Base-by-base conservation (phyloP, 129 eudicot species). In the Ambrosia artemisiifolia region DNA sequence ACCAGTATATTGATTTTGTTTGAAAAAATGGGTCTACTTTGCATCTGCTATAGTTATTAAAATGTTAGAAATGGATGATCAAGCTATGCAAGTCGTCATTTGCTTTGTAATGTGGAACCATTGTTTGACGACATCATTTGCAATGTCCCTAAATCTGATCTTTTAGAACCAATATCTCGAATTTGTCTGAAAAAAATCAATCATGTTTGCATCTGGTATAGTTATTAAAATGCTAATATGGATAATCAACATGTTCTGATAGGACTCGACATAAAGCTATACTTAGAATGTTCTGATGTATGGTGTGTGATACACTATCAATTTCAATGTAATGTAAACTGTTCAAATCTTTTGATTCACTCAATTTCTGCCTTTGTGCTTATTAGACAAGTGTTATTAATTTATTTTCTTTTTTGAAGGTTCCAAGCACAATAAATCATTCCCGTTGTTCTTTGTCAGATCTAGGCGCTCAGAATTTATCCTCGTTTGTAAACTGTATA, bases 351-450 rank as follows among this genome's bases (percentile, higher is more conserved):
- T 24, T 24, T 24, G 28, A 24, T 24, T 24, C 28, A 24, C 28
- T 38, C 8, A 2, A 38, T 38, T 38, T 8, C 43, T 38, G 43
- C 43, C 10, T 38, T 38, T 38, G 43, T 38, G 43, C 43, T 24
- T 24, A 24, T 38, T 38, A 8, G 43, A 38, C 43, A 38, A 38
- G 0, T 38, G 43, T 38, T 38, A 38, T 38, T 38, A 7, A 38
- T 38, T 38, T 38, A 38, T 38, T 38, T 38, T 38, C 43, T 38
- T 38, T 38, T 38, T 38, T 38, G 5, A 38, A 38, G 43, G 43
- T 8, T 38, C 43, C 33, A 44, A 76, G 80, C 61, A 67, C 50
- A 30, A 32, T 75, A 69, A 18, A 67, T 19, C 63, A 12, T 17
- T 20, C 33, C 14, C 34, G 47, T 33, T 35, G 38, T 36, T 30